Percentiles rank a stretch among this genome's conserved stretches.
These are phyloP conservation scores for Betula pendula DNA, from an alignment of 306 rosid species.

Conservation along the genomic window DNA sequence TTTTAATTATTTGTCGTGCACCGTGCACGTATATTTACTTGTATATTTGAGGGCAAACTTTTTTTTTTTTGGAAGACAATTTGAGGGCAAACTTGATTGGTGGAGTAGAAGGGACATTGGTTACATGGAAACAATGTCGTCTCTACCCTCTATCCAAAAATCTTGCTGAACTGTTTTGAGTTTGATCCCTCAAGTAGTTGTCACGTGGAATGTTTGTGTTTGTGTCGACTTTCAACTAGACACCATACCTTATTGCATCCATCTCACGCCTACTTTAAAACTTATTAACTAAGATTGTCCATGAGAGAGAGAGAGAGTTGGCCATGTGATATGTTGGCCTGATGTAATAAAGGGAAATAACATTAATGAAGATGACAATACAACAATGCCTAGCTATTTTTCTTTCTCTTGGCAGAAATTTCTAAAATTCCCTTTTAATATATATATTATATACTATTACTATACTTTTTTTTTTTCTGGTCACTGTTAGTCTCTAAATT, in stretches of 20 bases:
- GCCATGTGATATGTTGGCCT: not conserved
- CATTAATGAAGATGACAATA: not conserved
- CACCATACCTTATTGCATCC: conserved; percentile 45
- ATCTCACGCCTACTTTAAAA: conserved; percentile 24
- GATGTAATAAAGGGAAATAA: not conserved
- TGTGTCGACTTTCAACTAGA: conserved; percentile 40
- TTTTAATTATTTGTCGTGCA: not conserved
- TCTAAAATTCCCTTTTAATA: too few species aligned
- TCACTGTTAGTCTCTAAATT: too few species aligned
- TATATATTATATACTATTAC: too few species aligned
- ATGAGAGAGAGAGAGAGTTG: not conserved
- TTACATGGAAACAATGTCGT: conserved; percentile 11
- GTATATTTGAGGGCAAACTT: not conserved
- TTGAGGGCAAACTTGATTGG: conserved; percentile 1
- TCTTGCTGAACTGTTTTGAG: not conserved
- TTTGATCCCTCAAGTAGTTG: conserved; percentile 14
- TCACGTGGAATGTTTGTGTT: conserved; percentile 11
- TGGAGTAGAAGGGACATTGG: not conserved
- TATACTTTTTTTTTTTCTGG: too few species aligned
- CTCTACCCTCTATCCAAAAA: conserved; percentile 3
- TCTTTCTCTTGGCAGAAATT: too few species aligned
- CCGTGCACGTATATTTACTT: not conserved
- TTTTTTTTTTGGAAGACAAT: too few species aligned
- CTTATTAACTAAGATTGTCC: conserved; percentile 39
- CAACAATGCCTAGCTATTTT: not conserved